phyloP scores from a whole-genome alignment of 768 basidiomycete species.

The Lactifluus echinatus region DNA sequence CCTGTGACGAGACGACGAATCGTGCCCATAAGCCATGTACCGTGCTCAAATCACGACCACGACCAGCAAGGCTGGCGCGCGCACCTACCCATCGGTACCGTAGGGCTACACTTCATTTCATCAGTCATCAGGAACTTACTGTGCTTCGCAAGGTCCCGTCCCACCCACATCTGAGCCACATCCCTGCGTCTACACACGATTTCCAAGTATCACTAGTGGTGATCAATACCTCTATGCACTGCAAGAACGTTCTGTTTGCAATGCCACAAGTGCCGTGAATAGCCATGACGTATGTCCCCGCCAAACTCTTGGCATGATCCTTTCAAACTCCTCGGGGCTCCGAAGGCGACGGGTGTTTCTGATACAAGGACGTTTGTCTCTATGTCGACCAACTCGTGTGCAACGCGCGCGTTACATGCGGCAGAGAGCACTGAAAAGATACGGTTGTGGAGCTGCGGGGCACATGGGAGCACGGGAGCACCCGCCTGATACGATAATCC shows the following conservation, averaged over 20 bases:
- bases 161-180: background rate
- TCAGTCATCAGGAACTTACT: no score
- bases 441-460: background rate
- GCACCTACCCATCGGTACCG: no score
- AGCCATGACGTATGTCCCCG: background rate
- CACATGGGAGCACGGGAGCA: no score
- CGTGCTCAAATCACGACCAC: no score
- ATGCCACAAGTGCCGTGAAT: background rate
- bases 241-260: background rate
- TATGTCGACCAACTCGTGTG: conserved; percentile 9
- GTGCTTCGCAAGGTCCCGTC: background rate
- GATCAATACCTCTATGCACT: background rate
- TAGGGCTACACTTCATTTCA: no score
- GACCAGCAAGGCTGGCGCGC: no score
- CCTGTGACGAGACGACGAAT: no score
- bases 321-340: background rate
- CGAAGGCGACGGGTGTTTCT: background rate
- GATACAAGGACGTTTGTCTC: background rate
- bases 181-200: background rate
- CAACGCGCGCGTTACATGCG: background rate
- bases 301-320: background rate
- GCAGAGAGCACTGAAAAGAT: background rate
- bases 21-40: no score
- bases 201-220: no score
- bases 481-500: background rate